Base-by-base conservation (phyloP, 2,329 filamentous ascomycete species). In the Hymenoscyphus repandus region DNA sequence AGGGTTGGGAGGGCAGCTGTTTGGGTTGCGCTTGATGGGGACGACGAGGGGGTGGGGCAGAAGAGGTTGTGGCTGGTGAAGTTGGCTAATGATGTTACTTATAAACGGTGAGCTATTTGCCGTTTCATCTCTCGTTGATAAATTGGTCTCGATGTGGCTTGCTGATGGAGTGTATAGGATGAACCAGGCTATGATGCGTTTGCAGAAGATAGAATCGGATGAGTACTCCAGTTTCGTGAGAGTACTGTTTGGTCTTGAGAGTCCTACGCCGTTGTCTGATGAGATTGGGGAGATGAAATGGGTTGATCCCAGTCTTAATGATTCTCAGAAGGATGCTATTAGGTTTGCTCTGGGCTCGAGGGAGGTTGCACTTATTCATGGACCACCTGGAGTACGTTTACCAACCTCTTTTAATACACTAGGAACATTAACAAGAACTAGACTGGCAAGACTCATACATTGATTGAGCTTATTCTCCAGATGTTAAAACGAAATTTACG, bases 401-500 rank as follows among this genome's bases (percentile, higher is more conserved):
- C 11, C 15, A 5, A 31, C 3, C n/a, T 27, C 22, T 2, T 30
- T 30, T 18, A 5, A 4, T 2, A 7, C 11, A n/a, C 7, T 15
- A 20, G 37, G 15, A 33, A 20, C 51, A 43, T 47, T 56, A 22
- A 56, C 20, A 43, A 11, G 6, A 10, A 11, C 20, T 50, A 84
- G 75, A 99, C 93, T 0, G 93, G 93, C 44, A 99, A 99, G 69
- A 99, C 93, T 0, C 92, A 97, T 66, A 97, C 93, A 0, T 72
- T 99, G 36, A 92, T 99, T 53, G 93, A 99, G 68, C 76, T 99
- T 11, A 95, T 99, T 54, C 75, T 95, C n/a, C 93, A 99, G 65
- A 74, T 97, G 60, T 74, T 95, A 49, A 85, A 84, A 64, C 80
- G 81, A 20, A 79, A 83, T 13, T 77, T 85, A 48, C 82, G 90